Base-by-base conservation (phyloP, 345 rosid species). In the Eucalyptus tenuipes region DNA sequence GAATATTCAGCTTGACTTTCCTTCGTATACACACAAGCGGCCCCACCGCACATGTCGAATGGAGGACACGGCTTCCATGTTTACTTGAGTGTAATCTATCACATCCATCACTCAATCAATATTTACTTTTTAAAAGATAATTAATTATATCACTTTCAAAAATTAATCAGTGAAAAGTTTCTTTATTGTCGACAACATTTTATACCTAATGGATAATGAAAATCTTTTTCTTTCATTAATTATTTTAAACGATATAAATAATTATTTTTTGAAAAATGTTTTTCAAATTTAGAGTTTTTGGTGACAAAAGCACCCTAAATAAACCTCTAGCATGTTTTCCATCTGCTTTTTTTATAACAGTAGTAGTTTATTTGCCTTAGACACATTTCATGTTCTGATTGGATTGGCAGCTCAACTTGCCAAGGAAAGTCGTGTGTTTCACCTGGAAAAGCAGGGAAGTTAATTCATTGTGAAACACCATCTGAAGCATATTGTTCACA, bases 141-240 rank as follows among this genome's bases (percentile, higher is more conserved):
- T 17, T 52, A 52, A 7, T 52, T 52, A 52, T 18, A 52, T 52
- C 55, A 52, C 24, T 52, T 50, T 0, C 7, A 52, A 52, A 18
- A 18, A 15, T 1, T 49, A 15, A 0, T 49, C 3, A 15, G 0
- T 3, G 1, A 8, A 44, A 44, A 44, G 2, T 44, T 44, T 44
- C 3, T 2, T 44, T 44, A 44, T 49, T 15, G 2, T 2, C 7
- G 0, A 49, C 52, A 49, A 49, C 7, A 49, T 49, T 49, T 49
- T 0, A 49, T 49, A 49, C 7, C 53, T 17, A 50, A 50, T 50
- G 1, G 53, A 50, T 17, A 50, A 50, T 50, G 2, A 50, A 50
- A 50, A 50, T 50, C 55, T 50, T 50, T 50, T 50, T 50, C 22
- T 52, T 52, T 52, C 55, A 18, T 1, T 52, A 52, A 52, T 52